Evolutionary conservation across 208 protist genomes (phyloP), one percentile per base, ranked within the genome.

Genomic region (Trypanosoma avium): DNA sequence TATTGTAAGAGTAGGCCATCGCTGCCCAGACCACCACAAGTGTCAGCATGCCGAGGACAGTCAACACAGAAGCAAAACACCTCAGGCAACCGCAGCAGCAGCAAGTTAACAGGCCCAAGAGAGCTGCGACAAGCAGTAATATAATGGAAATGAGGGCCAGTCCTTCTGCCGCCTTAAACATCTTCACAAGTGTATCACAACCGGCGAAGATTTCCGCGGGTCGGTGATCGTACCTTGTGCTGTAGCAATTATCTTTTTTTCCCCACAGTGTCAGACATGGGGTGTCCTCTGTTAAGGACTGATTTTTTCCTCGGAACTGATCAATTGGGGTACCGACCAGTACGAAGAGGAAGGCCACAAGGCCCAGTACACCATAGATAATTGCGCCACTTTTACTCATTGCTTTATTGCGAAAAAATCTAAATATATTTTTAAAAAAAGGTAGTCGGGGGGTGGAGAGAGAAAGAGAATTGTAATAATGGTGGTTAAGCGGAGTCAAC

Each of bases 251-350:
- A 6, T 32, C 12, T 43, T 82, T 85, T 0, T 35, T 0, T 0
- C 80, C 80, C 84, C 84, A 90, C 35, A 86, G 35, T 0, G 74
- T 85, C 46, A 90, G 10, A 65, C 79, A 88, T 27, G 26, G 50
- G 4, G 22, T 71, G 64, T 80, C 72, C 33, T 61, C 67, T 48
- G 75, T 67, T 22, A 50, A 24, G 2, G 58, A 22, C 19, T 56
- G 32, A 0, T 63, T 32, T 38, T 71, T 67, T 22, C 26, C 24
- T 12, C 74, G 69, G 75, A 81, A 82, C 66, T 77, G 61, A 58
- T 79, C 77, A 46, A 84, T 73, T 27, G 75, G 62, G 19, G 71
- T 80, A n/a, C 75, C 82, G 27, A 81, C 62, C 26, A 82, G 42
- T 43, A 79, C 71, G 54, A 77, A 74, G 5, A 82, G 42, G 42